These are phyloP conservation scores for Hortaea sp. DNA, from an alignment of 2,329 filamentous ascomycete species.

Conservation along the genomic window DNA sequence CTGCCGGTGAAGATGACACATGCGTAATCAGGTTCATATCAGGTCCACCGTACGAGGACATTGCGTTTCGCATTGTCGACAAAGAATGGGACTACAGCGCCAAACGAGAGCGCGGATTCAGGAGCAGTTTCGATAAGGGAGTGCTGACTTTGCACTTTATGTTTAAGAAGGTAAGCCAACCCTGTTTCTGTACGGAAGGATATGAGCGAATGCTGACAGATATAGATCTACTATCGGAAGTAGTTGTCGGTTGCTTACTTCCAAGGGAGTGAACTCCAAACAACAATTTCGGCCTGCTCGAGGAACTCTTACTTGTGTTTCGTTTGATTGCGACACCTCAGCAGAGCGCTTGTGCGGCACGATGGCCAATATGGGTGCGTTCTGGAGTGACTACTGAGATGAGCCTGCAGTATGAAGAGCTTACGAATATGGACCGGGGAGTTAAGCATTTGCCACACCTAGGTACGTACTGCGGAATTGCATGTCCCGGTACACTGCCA, in stretches of 20 bases:
- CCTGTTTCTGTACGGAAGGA: not conserved
- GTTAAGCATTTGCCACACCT: not conserved
- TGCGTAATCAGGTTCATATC: constrained; percentile 94
- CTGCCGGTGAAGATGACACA: constrained; percentile 91
- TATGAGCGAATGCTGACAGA: not conserved
- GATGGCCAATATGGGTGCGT: too few species aligned
- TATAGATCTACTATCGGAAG: not conserved
- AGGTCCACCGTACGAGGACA: constrained; percentile 89
- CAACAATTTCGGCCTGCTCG: too few species aligned
- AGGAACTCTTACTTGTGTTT: too few species aligned
- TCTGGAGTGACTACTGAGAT: too few species aligned
- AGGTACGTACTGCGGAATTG: not conserved
- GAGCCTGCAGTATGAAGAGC: too few species aligned
- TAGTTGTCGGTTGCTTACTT: not conserved
- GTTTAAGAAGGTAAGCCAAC: constrained; percentile 59
- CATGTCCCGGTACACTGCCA: not conserved
- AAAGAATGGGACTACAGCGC: constrained; percentile 99
- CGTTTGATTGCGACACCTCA: too few species aligned
- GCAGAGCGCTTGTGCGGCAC: too few species aligned
- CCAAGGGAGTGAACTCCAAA: not conserved
- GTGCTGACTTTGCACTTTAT: constrained; percentile 84
- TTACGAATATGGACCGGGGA: too few species aligned
- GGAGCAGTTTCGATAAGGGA: constrained; percentile 89
- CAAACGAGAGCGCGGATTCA: constrained; percentile 88
- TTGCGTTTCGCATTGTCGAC: constrained; percentile 94